These are phyloP conservation scores for Daldinia childiae DNA, from an alignment of 495 filamentous ascomycete species.

Conservation along the genomic window DNA sequence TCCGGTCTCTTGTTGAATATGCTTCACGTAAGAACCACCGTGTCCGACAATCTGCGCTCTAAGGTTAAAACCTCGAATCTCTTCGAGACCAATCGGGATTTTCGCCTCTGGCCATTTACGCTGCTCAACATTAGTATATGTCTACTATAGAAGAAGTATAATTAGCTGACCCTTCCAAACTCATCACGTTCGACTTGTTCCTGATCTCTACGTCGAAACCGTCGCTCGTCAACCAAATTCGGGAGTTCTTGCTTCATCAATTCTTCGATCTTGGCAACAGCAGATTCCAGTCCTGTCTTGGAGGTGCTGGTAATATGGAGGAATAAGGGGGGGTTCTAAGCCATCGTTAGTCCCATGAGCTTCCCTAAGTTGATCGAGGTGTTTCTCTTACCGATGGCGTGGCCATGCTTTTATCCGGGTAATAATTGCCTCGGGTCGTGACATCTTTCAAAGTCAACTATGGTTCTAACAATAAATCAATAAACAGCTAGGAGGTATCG, in stretches of 20 bases:
- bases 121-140: slow-evolving; percentile 59
- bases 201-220: slow-evolving; percentile 88
- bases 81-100: slow-evolving; percentile 88
- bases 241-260: slow-evolving; percentile 96
- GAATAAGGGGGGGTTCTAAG: slow-evolving; percentile 91
- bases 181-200: slow-evolving; percentile 94
- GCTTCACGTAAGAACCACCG: slow-evolving; percentile 93
- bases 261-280: slow-evolving; percentile 85
- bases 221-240: slow-evolving; percentile 92
- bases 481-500: slow-evolving; percentile 65
- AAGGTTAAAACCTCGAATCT: slow-evolving; percentile 94
- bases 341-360: slow-evolving; percentile 17
- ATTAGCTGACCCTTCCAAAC: slow-evolving; percentile 79
- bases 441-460: slow-evolving; percentile 86
- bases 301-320: slow-evolving; percentile 94
- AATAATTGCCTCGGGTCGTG: slow-evolving; percentile 95
- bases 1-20: slow-evolving; percentile 92
- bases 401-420: slow-evolving; percentile 97
- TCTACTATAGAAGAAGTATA: slow-evolving; percentile 6
- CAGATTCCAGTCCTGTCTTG: slow-evolving; percentile 90
- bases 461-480: slow-evolving; percentile 62
- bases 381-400: slow-evolving; percentile 78
- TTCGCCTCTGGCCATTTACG: slow-evolving; percentile 99
- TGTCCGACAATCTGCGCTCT: slow-evolving; percentile 95
- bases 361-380: not conserved